A percentile compares a stretch with the other conserved stretches of the same genome.
These are phyloP conservation scores for Quercus agrifolia DNA, from an alignment of 306 rosid species.

Conservation along the genomic window DNA sequence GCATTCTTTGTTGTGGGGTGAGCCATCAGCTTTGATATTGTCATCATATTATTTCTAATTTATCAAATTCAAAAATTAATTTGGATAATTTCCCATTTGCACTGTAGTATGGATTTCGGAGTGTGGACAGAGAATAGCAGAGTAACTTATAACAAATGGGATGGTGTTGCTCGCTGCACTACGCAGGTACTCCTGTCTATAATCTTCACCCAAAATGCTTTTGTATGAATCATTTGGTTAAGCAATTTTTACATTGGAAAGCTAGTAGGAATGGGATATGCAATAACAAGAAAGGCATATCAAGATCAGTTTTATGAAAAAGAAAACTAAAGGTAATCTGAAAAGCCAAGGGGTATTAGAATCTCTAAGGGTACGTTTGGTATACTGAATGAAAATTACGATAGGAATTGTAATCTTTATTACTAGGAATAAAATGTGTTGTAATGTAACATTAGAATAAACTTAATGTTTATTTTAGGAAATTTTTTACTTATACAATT, in stretches of 20 bases:
- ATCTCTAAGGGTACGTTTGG: not conserved
- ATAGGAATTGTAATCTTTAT: no score
- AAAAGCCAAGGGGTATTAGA: not conserved
- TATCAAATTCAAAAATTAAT: slow-evolving; percentile 7
- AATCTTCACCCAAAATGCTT: not conserved
- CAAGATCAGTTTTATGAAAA: not conserved
- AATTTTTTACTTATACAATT: no score
- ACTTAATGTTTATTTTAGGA: no score
- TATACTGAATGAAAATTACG: no score
- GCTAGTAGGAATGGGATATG: not conserved
- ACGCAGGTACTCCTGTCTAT: slow-evolving; percentile 53
- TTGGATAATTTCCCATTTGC: slow-evolving; percentile 21
- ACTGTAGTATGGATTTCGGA: slow-evolving; percentile 85
- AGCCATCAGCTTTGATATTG: slow-evolving; percentile 33
- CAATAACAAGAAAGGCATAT: not conserved
- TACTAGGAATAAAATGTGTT: no score
- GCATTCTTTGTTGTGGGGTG: slow-evolving; percentile 86
- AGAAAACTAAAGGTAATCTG: not conserved
- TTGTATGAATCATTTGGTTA: slow-evolving; percentile 4
- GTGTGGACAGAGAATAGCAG: slow-evolving; percentile 87
- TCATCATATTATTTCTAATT: not conserved
- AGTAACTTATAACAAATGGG: slow-evolving; percentile 78
- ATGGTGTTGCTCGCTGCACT: slow-evolving; percentile 77
- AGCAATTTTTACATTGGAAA: not conserved
- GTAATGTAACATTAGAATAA: no score